Evolutionary conservation across 1,284 basidiomycete genomes (phyloP), one percentile per base, ranked within the genome.

Genomic region (Sporisorium exsertum): DNA sequence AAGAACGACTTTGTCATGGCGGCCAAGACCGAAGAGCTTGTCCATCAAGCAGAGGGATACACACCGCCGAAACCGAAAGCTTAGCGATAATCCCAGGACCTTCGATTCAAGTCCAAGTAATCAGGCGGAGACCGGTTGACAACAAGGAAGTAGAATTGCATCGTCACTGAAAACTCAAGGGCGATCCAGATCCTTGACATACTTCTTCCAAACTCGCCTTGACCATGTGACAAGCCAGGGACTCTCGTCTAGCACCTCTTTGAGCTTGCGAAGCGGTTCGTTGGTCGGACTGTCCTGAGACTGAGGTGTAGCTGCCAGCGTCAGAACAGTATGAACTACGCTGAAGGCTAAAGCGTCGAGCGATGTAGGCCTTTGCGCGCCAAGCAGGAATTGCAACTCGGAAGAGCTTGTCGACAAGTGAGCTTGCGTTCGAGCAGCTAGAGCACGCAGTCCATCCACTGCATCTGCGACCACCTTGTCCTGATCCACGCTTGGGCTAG

Each of bases 1-100:
- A 67, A 77, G 32, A 84, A 84, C 58, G 83, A 84, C 68, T 85
- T 80, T 70, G 65, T 84, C 60, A 83, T 84, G 81, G 84, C 84
- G 27, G 79, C 81, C 6, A 82, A 80, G 60, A 85, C 84, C 15
- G 81, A 84, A 63, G 64, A 78, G 46, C 62, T 82, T 7, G 81
- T 72, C 5, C 56, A 63, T 8, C 24, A 54, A 0, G 78, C 82
- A 5, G 65, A 77, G n/a, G 82, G 83, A 5, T 65, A 67, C 42
- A 80, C 77, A 20, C 74, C 74, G 5, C 68, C 68, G 2, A 76
- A 62, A 29, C 51, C 63, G 4, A 61, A 71, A 29, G 35, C 59
- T 24, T 73, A 37, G 45, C n/a, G 3, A 18, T 20, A 37, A 6
- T n/a, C n/a, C 2, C 16, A 32, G 15, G 5, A 1, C 22, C 12